Percentiles rank a stretch among this genome's conserved stretches.
Conservation (phyloP, 352 stramenopile genomes). For the Phytophthora macrochlamydospora region DNA sequence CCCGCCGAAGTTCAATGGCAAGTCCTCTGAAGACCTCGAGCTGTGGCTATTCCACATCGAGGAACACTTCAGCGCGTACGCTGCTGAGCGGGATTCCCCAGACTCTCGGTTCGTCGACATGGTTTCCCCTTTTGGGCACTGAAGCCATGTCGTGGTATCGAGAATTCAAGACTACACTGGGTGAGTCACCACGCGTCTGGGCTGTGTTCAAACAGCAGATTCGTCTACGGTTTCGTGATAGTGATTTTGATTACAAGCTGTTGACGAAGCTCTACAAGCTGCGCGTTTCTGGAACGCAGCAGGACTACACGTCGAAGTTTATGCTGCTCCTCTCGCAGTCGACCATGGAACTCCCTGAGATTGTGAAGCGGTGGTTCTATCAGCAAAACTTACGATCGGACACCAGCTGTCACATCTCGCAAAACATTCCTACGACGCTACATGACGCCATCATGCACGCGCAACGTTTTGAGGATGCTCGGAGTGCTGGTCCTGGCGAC, state of each 20-base stretch:
- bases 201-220: conserved; percentile 12
- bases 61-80: conserved; percentile 18
- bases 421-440: conserved; percentile 1
- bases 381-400: conserved; percentile 2
- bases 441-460: conserved; percentile 4
- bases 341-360: conserved; percentile 5
- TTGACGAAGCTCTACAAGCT: conserved; percentile 6
- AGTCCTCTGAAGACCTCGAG: conserved; percentile 14
- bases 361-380: conserved; percentile 13
- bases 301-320: conserved; percentile 17
- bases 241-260: conserved; percentile 12
- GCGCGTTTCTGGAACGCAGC: conserved; percentile 2
- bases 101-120: conserved; percentile 11
- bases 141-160: conserved; percentile 13
- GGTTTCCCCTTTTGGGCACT: conserved; percentile 6
- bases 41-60: conserved; percentile 20
- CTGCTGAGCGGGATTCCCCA: conserved; percentile 1
- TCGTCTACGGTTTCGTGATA: conserved; percentile 5
- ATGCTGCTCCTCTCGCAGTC: conserved; percentile 11
- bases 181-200: conserved; percentile 4
- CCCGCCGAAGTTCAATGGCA: conserved; percentile 16
- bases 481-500: conserved; percentile 6
- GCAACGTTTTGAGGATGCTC: conserved; percentile 4
- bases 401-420: background rate
- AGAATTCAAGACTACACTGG: conserved; percentile 6